Evolutionary conservation across 139 green algal genomes (phyloP).

Genomic region (Auxenochlorella protothecoides): DNA sequence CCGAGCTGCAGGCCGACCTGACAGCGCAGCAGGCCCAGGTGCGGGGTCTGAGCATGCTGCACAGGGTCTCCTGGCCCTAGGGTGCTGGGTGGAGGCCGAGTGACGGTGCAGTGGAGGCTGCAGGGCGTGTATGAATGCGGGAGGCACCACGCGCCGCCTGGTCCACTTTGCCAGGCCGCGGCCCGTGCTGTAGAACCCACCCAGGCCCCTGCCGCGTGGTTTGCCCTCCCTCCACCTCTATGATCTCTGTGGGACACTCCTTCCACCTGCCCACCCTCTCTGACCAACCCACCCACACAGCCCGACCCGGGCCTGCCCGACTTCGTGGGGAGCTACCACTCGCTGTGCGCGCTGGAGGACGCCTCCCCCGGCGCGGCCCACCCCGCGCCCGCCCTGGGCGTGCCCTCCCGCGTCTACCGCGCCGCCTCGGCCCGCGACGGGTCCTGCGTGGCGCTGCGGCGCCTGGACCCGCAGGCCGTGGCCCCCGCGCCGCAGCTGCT

Average conservation of each 20-base stretch:
- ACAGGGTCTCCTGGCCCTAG: too few relatives aligned
- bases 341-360: slow-evolving; percentile 51
- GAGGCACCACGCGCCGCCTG: not conserved
- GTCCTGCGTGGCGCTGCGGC: slow-evolving; percentile 32
- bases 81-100: too few relatives aligned
- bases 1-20: too few relatives aligned
- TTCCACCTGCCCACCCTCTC: not conserved
- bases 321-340: slow-evolving; percentile 64
- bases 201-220: not conserved
- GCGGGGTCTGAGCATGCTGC: too few relatives aligned
- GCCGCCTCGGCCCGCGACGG: slow-evolving; percentile 61
- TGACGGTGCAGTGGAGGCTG: not conserved
- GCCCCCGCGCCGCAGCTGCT: slow-evolving; percentile 58
- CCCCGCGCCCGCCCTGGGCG: slow-evolving; percentile 20
- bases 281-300: slow-evolving; percentile 20
- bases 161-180: too few relatives aligned
- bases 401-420: slow-evolving; percentile 30
- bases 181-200: not conserved
- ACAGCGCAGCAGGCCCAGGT: too few relatives aligned
- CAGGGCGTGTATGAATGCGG: not conserved
- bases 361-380: slow-evolving; percentile 2
- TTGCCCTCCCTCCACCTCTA: too few relatives aligned
- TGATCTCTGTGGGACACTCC: too few relatives aligned
- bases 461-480: slow-evolving; percentile 55
- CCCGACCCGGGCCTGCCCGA: slow-evolving; percentile 41